phyloP scores from a whole-genome alignment of 768 basidiomycete species.

The Gautieria morchelliformis region DNA sequence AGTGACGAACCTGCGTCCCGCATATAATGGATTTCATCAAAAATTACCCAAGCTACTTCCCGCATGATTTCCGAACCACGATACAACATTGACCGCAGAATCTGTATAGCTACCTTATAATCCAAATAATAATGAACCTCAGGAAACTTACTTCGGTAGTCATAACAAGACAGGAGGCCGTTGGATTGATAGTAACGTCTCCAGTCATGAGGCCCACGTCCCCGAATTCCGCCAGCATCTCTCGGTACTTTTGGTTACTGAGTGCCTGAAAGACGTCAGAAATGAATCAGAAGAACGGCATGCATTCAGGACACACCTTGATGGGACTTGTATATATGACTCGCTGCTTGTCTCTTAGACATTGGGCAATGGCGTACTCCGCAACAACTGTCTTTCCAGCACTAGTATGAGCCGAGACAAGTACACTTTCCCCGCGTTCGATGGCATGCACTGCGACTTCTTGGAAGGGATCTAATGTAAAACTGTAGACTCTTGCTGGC shows the following conservation, averaged over 20 bases:
- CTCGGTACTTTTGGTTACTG: constrained; percentile 98
- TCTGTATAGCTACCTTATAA: constrained; percentile 37
- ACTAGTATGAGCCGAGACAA: constrained; percentile 97
- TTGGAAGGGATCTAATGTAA: constrained; percentile 96
- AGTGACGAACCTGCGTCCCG: constrained; percentile 60
- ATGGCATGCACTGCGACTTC: constrained; percentile 91
- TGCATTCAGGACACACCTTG: constrained; percentile 56
- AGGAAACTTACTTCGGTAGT: constrained; percentile 76
- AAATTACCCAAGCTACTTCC: constrained; percentile 99
- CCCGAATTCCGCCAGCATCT: constrained; percentile 93
- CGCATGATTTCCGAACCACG: constrained; percentile 98
- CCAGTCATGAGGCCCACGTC: constrained; percentile 99
- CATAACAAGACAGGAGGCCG: constrained; percentile 96
- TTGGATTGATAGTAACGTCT: constrained; percentile 97
- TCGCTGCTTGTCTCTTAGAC: constrained; percentile 85
- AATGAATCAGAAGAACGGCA: background rate
- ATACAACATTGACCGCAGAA: constrained; percentile 97
- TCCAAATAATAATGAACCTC: background rate
- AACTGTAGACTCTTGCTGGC: constrained; percentile 89
- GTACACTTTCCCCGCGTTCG: constrained; percentile 92
- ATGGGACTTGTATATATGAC: constrained; percentile 99
- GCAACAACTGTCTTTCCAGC: constrained; percentile 99
- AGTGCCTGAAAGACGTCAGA: constrained; percentile 55
- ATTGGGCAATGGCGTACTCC: constrained; percentile 98
- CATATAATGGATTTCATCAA: constrained; percentile 99